phyloP scores from a whole-genome alignment of 2,329 filamentous ascomycete species.

The Xylaria sp. region DNA sequence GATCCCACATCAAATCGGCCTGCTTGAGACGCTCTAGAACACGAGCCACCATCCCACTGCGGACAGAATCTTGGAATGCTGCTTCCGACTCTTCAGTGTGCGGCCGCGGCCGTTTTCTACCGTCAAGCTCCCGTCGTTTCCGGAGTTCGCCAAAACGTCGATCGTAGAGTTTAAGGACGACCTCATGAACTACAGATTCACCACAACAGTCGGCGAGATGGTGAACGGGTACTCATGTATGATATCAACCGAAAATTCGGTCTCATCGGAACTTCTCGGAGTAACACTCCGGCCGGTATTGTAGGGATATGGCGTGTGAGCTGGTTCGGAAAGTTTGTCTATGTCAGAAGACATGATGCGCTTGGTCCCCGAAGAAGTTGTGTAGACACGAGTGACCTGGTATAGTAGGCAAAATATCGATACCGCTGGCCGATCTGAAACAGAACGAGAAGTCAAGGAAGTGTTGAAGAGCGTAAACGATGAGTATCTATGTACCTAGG shows the following conservation, averaged over 20 bases:
- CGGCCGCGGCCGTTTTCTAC: neutral
- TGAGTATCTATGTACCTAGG: no score
- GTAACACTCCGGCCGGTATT: neutral
- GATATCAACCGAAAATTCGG: conserved; percentile 1
- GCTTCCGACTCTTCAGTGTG: conserved; percentile 11
- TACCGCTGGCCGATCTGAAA: neutral
- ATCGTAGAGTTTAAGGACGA: conserved; percentile 13
- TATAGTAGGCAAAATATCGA: neutral
- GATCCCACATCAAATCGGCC: neutral
- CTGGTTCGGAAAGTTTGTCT: neutral
- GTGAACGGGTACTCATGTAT: conserved; percentile 13
- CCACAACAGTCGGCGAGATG: conserved; percentile 4
- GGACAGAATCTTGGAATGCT: neutral
- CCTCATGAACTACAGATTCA: neutral
- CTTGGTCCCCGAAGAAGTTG: neutral
- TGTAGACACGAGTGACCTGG: neutral
- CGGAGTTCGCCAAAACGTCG: conserved; percentile 8
- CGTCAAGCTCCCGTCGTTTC: neutral
- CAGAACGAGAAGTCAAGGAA: neutral
- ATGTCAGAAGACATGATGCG: neutral
- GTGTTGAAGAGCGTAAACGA: neutral
- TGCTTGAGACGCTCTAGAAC: neutral
- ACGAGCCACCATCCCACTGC: neutral
- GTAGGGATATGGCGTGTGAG: conserved; percentile 1
- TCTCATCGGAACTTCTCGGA: neutral